Evolutionary conservation across 1,139 yeast genomes (phyloP).

Genomic region (Lodderomyces metapsilosis): DNA sequence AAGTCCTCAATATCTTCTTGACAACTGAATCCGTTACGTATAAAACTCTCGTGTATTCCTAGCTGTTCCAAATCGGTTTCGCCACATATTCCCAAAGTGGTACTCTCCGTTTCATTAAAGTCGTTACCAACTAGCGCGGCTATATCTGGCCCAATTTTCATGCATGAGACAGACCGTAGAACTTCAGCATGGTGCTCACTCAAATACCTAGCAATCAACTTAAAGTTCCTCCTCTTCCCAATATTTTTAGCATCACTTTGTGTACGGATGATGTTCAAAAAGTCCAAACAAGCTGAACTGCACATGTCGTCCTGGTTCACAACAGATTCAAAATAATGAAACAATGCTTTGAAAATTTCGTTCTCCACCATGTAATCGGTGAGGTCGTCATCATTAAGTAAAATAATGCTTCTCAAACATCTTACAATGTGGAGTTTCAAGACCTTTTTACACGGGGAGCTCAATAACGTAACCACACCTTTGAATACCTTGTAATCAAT

Average conservation of each 20-base stretch:
- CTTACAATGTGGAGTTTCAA: conserved; percentile 65
- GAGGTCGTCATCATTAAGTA: conserved; percentile 61
- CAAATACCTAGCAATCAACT: conserved; percentile 49
- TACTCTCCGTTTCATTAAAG: conserved; percentile 17
- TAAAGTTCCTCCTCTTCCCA: conserved; percentile 39
- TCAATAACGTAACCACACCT: conserved; percentile 50
- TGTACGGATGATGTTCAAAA: conserved; percentile 53
- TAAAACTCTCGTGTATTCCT: conserved; percentile 1
- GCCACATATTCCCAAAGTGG: background rate
- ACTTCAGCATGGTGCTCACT: conserved; percentile 36
- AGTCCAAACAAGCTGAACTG: conserved; percentile 74
- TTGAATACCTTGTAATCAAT: conserved; percentile 52
- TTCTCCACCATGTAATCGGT: conserved; percentile 56
- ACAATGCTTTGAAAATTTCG: conserved; percentile 51
- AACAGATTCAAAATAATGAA: conserved; percentile 51
- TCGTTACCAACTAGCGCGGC: conserved; percentile 28
- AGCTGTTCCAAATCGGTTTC: background rate
- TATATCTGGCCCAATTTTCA: conserved; percentile 32
- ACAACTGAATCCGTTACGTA: background rate
- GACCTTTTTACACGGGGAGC: conserved; percentile 40
- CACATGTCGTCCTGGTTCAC: conserved; percentile 59
- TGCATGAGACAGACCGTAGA: conserved; percentile 19
- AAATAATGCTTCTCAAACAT: conserved; percentile 58
- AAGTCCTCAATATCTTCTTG: background rate
- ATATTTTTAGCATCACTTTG: conserved; percentile 25